phyloP scores from a whole-genome alignment of 1,284 basidiomycete species.

The Cutaneotrichosporon sp. region DNA sequence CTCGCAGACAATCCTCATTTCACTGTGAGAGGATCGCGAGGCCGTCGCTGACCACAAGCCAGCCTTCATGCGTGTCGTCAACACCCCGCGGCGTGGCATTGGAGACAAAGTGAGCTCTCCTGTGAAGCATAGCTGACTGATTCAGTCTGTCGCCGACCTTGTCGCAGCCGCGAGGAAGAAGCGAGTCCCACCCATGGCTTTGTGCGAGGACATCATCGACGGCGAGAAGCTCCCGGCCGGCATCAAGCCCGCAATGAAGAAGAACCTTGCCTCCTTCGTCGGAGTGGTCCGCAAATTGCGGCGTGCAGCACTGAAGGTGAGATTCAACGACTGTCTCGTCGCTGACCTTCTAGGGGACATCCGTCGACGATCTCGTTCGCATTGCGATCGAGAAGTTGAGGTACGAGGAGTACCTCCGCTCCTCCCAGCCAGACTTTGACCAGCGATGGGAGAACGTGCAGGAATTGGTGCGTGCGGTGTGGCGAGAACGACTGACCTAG shows the following conservation, averaged over 20 bases:
- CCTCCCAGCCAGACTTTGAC: conserved; percentile 71
- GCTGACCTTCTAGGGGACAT: conserved; percentile 57
- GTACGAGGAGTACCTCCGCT: conserved; percentile 71
- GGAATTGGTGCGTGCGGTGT: conserved; percentile 64
- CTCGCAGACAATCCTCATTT: conserved; percentile 80
- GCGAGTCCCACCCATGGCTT: conserved; percentile 62
- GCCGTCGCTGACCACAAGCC: conserved; percentile 51
- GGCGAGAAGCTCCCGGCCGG: conserved; percentile 60
- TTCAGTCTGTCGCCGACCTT: conserved; percentile 66
- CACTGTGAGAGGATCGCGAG: conserved; percentile 40
- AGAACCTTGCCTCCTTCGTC: conserved; percentile 65
- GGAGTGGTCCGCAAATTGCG: conserved; percentile 62
- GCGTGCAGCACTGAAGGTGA: conserved; percentile 62
- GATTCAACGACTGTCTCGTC: too few species aligned
- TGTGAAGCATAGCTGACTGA: not conserved
- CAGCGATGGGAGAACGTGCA: conserved; percentile 83
- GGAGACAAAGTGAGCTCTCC: conserved; percentile 70
- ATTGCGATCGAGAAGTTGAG: conserved; percentile 63
- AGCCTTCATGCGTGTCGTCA: conserved; percentile 76
- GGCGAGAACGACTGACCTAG: conserved; percentile 1
- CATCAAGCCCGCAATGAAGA: conserved; percentile 66
- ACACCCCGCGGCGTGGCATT: conserved; percentile 71
- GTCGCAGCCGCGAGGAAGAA: conserved; percentile 59
- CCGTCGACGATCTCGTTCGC: conserved; percentile 68
- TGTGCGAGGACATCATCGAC: conserved; percentile 65